phyloP scores from a whole-genome alignment of 1,284 basidiomycete genomes.

The Ustilago tritici region DNA sequence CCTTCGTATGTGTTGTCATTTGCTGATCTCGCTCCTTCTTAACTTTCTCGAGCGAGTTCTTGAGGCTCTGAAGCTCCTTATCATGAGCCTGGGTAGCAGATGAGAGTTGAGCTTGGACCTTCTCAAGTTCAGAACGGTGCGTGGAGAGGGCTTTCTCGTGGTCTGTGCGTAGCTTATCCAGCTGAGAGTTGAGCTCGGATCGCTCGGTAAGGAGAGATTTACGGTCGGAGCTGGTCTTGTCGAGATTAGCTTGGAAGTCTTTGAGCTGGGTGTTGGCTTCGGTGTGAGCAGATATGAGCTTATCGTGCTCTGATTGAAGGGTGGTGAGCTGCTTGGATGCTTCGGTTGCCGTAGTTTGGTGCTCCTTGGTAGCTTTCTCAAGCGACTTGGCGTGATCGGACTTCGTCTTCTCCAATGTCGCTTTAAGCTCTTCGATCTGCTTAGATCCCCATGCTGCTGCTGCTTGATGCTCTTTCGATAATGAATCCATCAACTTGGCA shows the following conservation, averaged over 20 bases:
- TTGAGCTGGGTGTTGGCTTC: slow-evolving; percentile 4
- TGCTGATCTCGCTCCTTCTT: slow-evolving; percentile 36
- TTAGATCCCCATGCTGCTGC: background rate
- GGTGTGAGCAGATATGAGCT: slow-evolving; percentile 10
- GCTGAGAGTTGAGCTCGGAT: slow-evolving; percentile 12
- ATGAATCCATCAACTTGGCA: background rate
- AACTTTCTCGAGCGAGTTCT: slow-evolving; percentile 25
- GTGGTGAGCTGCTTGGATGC: slow-evolving; percentile 5
- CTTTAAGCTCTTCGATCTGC: background rate
- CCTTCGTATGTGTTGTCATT: slow-evolving; percentile 31
- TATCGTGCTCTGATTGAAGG: slow-evolving; percentile 16
- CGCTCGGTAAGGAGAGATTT: slow-evolving; percentile 15
- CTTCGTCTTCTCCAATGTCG: slow-evolving; percentile 3
- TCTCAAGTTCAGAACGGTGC: slow-evolving; percentile 20
- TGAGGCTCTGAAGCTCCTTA: slow-evolving; percentile 24
- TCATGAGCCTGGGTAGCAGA: slow-evolving; percentile 13
- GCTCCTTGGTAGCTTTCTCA: slow-evolving; percentile 17
- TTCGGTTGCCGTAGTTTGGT: slow-evolving; percentile 4
- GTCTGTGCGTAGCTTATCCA: slow-evolving; percentile 22
- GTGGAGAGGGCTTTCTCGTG: slow-evolving; percentile 16
- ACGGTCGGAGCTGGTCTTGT: slow-evolving; percentile 17
- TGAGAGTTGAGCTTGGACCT: slow-evolving; percentile 9
- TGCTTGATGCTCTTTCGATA: slow-evolving; percentile 1
- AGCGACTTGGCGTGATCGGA: slow-evolving; percentile 13
- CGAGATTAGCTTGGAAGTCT: slow-evolving; percentile 8